Evolutionary conservation across 306 rosid species (phyloP), one percentile per base, ranked within the genome.

Genomic region (Lathyrus tuberosus): DNA sequence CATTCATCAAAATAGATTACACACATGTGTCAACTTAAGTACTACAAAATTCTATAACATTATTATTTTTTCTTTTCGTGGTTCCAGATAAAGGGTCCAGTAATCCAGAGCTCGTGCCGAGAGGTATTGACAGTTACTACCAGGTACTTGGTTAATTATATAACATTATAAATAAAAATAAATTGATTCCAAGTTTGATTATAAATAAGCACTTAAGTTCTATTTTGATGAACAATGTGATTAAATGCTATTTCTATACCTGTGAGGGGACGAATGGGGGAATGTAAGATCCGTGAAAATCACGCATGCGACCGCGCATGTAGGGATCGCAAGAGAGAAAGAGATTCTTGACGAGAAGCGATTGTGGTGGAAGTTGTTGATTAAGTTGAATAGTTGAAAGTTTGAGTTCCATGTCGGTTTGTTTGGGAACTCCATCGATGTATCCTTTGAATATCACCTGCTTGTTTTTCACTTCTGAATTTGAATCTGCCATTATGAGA

Each of bases 301-400:
- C 70, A 62, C 83, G 83, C 86, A 82, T 82, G 40, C 86, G 86
- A 33, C 86, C 81, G 3, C 83, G 76, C 86, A 82, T 82, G 47
- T 75, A 82, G 0, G 86, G 86, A 31, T 82, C 86, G 48, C 86
- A 82, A 47, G 86, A 82, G 63, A 82, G 86, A 18, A 67, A 82
- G 2, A 82, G 76, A 30, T 82, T 82, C 63, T 79, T 82, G 3
- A 82, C 79, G 18, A 82, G 64, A 68, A 82, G 24, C 6, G 76
- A 48, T 66, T 12, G 10, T 65, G 56, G 41, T n/a, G 53, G 26
- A 3, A 0, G 58, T 3, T 14, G 11, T 33, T 33, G 41, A 5
- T 15, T 70, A 43, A 64, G 65, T 3, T 48, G 53, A 14, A 57
- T 26, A 47, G 48, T 20, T 6, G 80, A 35, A 12, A 57, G 13